Evolutionary conservation across 306 rosid genomes (phyloP).

Genomic region (Pyrus bretschneideri): DNA sequence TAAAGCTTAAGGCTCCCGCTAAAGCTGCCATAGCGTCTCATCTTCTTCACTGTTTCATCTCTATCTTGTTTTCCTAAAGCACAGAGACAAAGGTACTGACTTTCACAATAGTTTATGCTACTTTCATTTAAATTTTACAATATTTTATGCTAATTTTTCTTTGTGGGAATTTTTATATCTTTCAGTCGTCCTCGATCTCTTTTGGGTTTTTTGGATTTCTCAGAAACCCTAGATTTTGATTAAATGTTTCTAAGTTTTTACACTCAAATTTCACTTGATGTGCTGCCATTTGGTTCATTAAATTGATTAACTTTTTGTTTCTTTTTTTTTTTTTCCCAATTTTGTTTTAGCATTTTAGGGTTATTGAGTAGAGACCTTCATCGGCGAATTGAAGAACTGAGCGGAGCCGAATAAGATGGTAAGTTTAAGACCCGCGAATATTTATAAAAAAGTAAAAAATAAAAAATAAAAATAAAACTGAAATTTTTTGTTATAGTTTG

Average conservation of each 20-base stretch:
- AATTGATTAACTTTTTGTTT: neutral
- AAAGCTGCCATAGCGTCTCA: neutral
- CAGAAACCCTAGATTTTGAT: neutral
- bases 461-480: too few relatives aligned
- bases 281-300: neutral
- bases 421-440: neutral
- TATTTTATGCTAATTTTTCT: neutral
- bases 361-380: neutral
- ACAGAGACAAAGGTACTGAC: neutral
- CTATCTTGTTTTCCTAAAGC: neutral
- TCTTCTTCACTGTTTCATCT: neutral
- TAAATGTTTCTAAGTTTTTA: neutral
- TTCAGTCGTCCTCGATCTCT: neutral
- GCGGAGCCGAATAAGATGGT: conserved; percentile 22
- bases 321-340: too few relatives aligned
- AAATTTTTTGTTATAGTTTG: neutral
- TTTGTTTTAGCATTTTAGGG: conserved; percentile 8
- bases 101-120: neutral
- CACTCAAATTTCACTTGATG: neutral
- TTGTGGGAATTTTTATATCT: neutral
- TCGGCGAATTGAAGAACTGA: neutral
- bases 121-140: neutral
- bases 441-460: too few relatives aligned
- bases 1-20: neutral
- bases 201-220: neutral